Evolutionary conservation across 2,329 filamentous ascomycete species (phyloP).

Genomic region (Colletotrichum cereale): DNA sequence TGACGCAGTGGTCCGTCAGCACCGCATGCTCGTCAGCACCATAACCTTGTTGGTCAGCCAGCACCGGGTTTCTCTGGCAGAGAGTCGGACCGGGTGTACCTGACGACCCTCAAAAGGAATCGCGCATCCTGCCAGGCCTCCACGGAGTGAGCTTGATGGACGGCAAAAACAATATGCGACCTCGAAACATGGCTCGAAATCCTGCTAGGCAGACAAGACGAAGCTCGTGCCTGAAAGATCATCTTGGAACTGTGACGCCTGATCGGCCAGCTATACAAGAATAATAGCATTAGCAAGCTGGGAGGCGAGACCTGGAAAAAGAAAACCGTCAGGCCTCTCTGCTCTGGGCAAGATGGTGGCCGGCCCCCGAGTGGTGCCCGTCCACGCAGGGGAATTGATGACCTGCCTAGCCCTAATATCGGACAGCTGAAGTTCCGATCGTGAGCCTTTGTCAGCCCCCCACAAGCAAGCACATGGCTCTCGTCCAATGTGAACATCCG

Average conservation of each 20-base stretch:
- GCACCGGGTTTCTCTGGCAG: not conserved
- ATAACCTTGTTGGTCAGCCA: not conserved
- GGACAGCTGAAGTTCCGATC: constrained; percentile 11
- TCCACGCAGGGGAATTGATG: not conserved
- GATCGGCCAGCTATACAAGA: constrained; percentile 4
- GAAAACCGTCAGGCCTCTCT: not conserved
- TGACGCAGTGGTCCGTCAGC: constrained; percentile 10
- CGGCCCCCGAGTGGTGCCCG: not conserved
- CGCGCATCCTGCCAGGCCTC: not conserved
- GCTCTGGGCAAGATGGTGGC: not conserved
- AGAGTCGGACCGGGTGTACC: not conserved
- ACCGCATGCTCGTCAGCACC: constrained; percentile 20
- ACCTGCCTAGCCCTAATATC: constrained; percentile 9
- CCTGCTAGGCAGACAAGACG: constrained; percentile 25
- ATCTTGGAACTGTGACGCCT: constrained; percentile 2
- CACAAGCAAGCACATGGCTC: constrained; percentile 3
- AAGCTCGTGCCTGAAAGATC: not conserved
- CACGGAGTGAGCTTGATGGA: constrained; percentile 4
- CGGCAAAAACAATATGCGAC: not conserved
- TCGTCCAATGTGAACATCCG: constrained; percentile 25
- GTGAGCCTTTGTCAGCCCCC: constrained; percentile 1
- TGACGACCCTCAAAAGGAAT: constrained; percentile 4
- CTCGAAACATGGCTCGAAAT: not conserved
- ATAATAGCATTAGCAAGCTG: not conserved
- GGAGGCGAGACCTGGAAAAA: not conserved